phyloP scores from a whole-genome alignment of 306 rosid genomes.

The Quercus engelmannii region DNA sequence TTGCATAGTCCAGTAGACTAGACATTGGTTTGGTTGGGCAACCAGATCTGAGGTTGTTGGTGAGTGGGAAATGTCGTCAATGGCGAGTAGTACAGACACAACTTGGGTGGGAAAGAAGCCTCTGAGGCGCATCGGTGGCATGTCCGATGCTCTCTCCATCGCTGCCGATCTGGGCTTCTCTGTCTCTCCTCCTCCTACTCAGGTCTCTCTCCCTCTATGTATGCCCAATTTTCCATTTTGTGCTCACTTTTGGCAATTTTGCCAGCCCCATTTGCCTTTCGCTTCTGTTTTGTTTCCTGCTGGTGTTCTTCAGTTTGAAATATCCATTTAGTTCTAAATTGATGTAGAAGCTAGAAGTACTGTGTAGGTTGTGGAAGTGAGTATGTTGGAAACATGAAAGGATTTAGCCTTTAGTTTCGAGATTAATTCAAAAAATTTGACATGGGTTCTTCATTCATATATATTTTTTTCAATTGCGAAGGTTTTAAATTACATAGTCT shows the following conservation, averaged over 20 bases:
- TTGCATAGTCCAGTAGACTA: too few relatives aligned
- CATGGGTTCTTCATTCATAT: neutral
- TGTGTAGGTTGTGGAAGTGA: neutral
- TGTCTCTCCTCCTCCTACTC: slow-evolving; percentile 55
- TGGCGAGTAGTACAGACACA: slow-evolving; percentile 46
- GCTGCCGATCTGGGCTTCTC: slow-evolving; percentile 90
- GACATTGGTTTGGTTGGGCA: too few relatives aligned
- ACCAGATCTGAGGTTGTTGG: too few relatives aligned
- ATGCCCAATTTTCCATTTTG: neutral
- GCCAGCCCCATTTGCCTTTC: neutral
- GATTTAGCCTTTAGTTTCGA: neutral
- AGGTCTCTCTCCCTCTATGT: slow-evolving; percentile 25
- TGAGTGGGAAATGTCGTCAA: slow-evolving; percentile 48
- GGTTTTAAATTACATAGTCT: neutral
- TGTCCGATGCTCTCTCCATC: slow-evolving; percentile 83
- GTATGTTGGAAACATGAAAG: neutral
- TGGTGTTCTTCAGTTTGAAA: neutral
- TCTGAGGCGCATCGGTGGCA: slow-evolving; percentile 77
- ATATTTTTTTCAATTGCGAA: neutral
- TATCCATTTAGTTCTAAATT: neutral
- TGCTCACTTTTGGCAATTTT: neutral
- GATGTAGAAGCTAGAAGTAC: neutral
- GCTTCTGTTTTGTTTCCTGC: neutral
- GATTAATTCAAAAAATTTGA: neutral
- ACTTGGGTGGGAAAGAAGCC: slow-evolving; percentile 92